Percentiles rank a stretch among this genome's conserved stretches.
phyloP scores from a whole-genome alignment of 805 yeast species.

The Schizosaccharomyces pombe region DNA sequence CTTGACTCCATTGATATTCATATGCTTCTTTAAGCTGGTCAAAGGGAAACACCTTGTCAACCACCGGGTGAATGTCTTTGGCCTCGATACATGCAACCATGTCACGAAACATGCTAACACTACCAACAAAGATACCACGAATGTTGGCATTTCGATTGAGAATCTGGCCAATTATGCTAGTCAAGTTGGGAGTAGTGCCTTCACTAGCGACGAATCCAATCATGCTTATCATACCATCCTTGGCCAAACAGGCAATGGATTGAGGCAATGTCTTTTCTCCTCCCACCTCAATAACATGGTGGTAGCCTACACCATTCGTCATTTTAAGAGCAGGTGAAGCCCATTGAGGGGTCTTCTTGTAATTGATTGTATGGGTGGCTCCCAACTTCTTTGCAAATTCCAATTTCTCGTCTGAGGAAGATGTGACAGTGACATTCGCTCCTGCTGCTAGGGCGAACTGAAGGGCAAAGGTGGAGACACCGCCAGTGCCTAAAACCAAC shows the following conservation, averaged over 20 bases:
- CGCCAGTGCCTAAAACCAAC: conserved; percentile 28
- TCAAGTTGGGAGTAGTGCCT: neutral
- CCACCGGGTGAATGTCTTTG: conserved; percentile 7
- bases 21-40: conserved; percentile 7
- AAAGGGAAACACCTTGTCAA: conserved; percentile 5
- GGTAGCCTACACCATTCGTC: conserved; percentile 1
- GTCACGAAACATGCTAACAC: conserved; percentile 6
- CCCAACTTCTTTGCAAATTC: conserved; percentile 8
- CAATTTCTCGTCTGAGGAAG: conserved; percentile 9
- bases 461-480: conserved; percentile 27
- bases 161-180: neutral
- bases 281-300: conserved; percentile 10
- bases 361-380: conserved; percentile 9
- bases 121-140: conserved; percentile 9
- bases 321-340: conserved; percentile 3
- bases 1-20: neutral
- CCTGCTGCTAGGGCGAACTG: conserved; percentile 15
- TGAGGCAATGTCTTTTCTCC: conserved; percentile 9
- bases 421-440: conserved; percentile 10
- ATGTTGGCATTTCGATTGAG: conserved; percentile 2
- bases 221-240: conserved; percentile 6
- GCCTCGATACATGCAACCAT: conserved; percentile 6
- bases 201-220: conserved; percentile 8
- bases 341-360: conserved; percentile 8
- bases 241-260: neutral